These are phyloP conservation scores for Pleurotus cornucopiae DNA, from an alignment of 768 basidiomycete species.

Conservation along the genomic window DNA sequence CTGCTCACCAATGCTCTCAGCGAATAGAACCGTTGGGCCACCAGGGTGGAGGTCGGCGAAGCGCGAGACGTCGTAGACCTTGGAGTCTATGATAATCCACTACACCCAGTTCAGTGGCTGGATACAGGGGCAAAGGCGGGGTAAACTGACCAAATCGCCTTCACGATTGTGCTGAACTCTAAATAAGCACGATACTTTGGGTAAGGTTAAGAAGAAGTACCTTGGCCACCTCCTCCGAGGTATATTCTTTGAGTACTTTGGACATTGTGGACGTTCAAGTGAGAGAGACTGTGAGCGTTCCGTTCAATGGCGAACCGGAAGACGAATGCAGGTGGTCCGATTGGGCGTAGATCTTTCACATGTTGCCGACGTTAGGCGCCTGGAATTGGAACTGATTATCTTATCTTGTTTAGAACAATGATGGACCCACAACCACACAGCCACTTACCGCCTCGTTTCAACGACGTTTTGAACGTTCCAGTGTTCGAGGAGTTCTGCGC, in stretches of 20 bases:
- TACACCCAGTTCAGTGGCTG: slow-evolving; percentile 20
- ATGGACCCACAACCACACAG: too few relatives aligned
- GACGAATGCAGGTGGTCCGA: too few relatives aligned
- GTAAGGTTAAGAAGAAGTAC: slow-evolving; percentile 30
- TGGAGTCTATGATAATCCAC: slow-evolving; percentile 82
- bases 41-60: slow-evolving; percentile 86
- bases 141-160: slow-evolving; percentile 64
- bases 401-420: too few relatives aligned
- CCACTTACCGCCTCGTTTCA: too few relatives aligned
- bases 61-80: slow-evolving; percentile 76
- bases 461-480: too few relatives aligned
- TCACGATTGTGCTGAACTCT: slow-evolving; percentile 74
- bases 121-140: neutral
- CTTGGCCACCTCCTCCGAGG: slow-evolving; percentile 62
- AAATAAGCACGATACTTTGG: neutral
- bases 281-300: neutral
- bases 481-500: too few relatives aligned
- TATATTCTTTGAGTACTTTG: slow-evolving; percentile 33
- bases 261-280: slow-evolving; percentile 14
- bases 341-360: too few relatives aligned
- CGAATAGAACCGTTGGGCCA: slow-evolving; percentile 69
- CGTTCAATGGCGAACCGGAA: too few relatives aligned
- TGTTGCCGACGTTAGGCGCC: too few relatives aligned
- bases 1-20: slow-evolving; percentile 57
- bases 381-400: too few relatives aligned